These are phyloP conservation scores for Trichoderma sp. DNA, from an alignment of 2,329 filamentous ascomycete species.

Conservation along the genomic window DNA sequence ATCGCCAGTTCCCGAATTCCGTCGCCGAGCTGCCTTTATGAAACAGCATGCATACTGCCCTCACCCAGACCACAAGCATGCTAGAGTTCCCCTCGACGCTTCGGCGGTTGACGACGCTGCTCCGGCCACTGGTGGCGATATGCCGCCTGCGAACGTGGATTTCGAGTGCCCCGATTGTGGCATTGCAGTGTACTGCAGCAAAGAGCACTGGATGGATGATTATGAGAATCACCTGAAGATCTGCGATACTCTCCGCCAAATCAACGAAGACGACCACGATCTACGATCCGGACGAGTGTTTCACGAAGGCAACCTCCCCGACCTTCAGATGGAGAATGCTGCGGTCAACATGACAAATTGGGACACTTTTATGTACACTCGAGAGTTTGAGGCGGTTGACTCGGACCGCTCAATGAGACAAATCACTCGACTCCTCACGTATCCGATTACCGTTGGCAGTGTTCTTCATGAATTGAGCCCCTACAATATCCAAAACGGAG, in stretches of 20 bases:
- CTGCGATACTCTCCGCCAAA: slow-evolving; percentile 85
- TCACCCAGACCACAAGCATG: slow-evolving; percentile 80
- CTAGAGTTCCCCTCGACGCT: slow-evolving; percentile 63
- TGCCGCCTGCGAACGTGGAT: slow-evolving; percentile 76
- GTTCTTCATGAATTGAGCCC: slow-evolving; percentile 92
- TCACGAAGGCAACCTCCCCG: slow-evolving; percentile 89
- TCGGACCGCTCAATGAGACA: slow-evolving; percentile 88
- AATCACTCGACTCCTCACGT: slow-evolving; percentile 88
- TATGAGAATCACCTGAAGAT: slow-evolving; percentile 91
- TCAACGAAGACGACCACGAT: slow-evolving; percentile 98
- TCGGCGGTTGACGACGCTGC: slow-evolving; percentile 63
- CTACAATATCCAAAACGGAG: slow-evolving; percentile 73
- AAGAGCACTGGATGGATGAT: slow-evolving; percentile 94
- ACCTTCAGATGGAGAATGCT: slow-evolving; percentile 85
- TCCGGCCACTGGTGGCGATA: slow-evolving; percentile 49
- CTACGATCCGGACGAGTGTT: slow-evolving; percentile 87
- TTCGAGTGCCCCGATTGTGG: slow-evolving; percentile 98
- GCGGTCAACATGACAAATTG: slow-evolving; percentile 97
- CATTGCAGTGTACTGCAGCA: slow-evolving; percentile 87
- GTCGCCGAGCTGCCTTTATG: slow-evolving; percentile 84
- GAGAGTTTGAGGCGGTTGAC: slow-evolving; percentile 88
- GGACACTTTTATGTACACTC: slow-evolving; percentile 94
- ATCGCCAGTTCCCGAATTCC: slow-evolving; percentile 85
- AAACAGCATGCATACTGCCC: slow-evolving; percentile 91
- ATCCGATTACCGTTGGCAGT: slow-evolving; percentile 87